These are phyloP conservation scores for Diatrype stigma DNA, from an alignment of 2,329 filamentous ascomycete species.

Conservation along the genomic window DNA sequence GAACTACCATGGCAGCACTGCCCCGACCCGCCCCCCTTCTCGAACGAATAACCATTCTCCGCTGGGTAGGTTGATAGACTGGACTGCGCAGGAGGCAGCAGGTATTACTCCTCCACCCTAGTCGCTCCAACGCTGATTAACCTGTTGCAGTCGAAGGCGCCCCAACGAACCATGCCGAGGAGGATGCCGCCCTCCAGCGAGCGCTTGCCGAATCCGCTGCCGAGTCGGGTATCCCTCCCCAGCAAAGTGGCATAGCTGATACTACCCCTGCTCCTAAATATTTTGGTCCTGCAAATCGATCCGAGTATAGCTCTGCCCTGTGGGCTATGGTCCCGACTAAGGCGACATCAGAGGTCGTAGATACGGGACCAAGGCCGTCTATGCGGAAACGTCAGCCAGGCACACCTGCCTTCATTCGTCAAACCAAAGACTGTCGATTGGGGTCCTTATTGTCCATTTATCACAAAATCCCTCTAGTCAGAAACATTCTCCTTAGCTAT, in stretches of 20 bases:
- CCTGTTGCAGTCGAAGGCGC: slow-evolving; percentile 27
- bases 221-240: slow-evolving; percentile 45
- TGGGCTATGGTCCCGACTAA: slow-evolving; percentile 55
- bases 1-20: slow-evolving; percentile 37
- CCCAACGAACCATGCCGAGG: slow-evolving; percentile 36
- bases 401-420: slow-evolving; percentile 49
- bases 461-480: slow-evolving; percentile 54
- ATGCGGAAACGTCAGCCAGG: slow-evolving; percentile 38
- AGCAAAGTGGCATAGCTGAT: slow-evolving; percentile 49
- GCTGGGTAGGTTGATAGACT: slow-evolving; percentile 47
- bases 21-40: slow-evolving; percentile 60
- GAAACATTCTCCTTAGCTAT: slow-evolving; percentile 49
- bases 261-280: slow-evolving; percentile 35
- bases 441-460: slow-evolving; percentile 55
- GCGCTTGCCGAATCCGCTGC: slow-evolving; percentile 53
- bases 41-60: slow-evolving; percentile 55
- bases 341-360: slow-evolving; percentile 21
- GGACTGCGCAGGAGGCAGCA: slow-evolving; percentile 37
- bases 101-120: slow-evolving; percentile 30
- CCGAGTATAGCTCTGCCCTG: slow-evolving; percentile 48
- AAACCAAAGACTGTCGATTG: slow-evolving; percentile 37
- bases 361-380: slow-evolving; percentile 37
- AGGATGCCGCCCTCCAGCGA: slow-evolving; percentile 53
- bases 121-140: slow-evolving; percentile 20
- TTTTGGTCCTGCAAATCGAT: slow-evolving; percentile 58